Evolutionary conservation across 2,329 filamentous ascomycete species (phyloP).

Genomic region (Cercospora brassicicola): DNA sequence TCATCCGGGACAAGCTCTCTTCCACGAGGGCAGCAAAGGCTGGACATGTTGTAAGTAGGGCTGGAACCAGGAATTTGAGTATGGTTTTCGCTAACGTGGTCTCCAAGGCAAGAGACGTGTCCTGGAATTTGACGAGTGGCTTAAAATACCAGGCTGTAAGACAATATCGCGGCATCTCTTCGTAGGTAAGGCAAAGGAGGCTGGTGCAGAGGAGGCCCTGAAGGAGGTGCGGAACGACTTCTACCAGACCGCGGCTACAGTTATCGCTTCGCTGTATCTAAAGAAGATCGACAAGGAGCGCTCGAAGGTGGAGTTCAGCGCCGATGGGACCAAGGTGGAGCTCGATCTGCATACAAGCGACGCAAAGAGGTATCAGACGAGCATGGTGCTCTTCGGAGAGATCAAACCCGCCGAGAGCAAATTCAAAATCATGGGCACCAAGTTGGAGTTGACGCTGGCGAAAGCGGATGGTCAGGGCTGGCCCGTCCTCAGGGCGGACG

Average conservation of each 20-base stretch:
- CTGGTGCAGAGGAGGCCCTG: constrained; percentile 69
- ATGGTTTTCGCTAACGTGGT: background rate
- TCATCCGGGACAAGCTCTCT: constrained; percentile 87
- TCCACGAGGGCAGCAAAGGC: constrained; percentile 97
- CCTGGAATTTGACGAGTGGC: constrained; percentile 95
- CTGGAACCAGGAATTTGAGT: background rate
- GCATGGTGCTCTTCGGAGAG: constrained; percentile 71
- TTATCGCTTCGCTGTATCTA: constrained; percentile 89
- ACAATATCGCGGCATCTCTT: constrained; percentile 82
- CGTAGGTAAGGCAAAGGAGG: constrained; percentile 65
- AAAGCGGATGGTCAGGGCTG: constrained; percentile 77
- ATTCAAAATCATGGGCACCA: constrained; percentile 83
- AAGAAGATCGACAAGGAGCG: constrained; percentile 91
- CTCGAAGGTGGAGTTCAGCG: constrained; percentile 69
- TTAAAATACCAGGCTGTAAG: constrained; percentile 90
- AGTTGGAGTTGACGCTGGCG: constrained; percentile 75
- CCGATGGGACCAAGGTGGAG: constrained; percentile 57
- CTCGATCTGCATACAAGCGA: constrained; percentile 87
- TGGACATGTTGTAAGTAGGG: constrained; percentile 74
- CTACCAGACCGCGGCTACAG: constrained; percentile 82
- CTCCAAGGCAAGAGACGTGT: constrained; percentile 70
- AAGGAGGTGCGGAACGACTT: constrained; percentile 87
- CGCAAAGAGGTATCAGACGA: constrained; percentile 74
- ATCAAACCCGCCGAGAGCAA: constrained; percentile 75
- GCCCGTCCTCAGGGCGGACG: constrained; percentile 80